Conservation (phyloP, 176 grass and related monocot species). For the Eleusine indica region DNA sequence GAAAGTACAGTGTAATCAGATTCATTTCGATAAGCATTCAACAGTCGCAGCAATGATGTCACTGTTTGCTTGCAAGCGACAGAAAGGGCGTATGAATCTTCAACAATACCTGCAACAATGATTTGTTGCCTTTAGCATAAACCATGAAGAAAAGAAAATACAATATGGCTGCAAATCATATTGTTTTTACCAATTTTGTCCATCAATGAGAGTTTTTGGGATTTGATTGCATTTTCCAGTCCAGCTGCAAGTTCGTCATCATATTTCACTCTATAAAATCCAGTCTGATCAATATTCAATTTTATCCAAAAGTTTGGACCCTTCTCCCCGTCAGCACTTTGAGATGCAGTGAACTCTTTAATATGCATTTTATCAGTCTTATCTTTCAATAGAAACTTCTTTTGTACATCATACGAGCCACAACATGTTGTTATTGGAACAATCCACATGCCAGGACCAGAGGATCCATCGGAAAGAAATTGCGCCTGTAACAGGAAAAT, state of each 20-base stretch:
- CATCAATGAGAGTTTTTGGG: constrained; percentile 63
- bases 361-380: constrained; percentile 67
- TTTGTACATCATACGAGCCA: constrained; percentile 69
- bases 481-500: constrained; percentile 58
- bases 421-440: constrained; percentile 81
- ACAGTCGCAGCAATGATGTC: constrained; percentile 72
- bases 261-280: constrained; percentile 94
- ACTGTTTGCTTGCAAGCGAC: constrained; percentile 79
- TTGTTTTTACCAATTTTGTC: constrained; percentile 80
- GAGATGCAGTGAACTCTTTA: constrained; percentile 39
- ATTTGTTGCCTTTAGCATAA: constrained; percentile 19
- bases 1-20: constrained; percentile 87
- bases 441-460: constrained; percentile 80
- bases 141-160: neutral
- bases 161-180: neutral
- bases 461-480: constrained; percentile 79
- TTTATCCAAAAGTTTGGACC: constrained; percentile 67
- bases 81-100: constrained; percentile 79
- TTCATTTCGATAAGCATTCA: constrained; percentile 74
- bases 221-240: constrained; percentile 72
- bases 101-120: constrained; percentile 69
- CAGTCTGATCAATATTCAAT: constrained; percentile 82
- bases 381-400: constrained; percentile 76
- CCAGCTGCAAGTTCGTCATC: constrained; percentile 83
- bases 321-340: constrained; percentile 36